Base-by-base conservation (phyloP, 345 rosid species). In the Corchorus olitorius region DNA sequence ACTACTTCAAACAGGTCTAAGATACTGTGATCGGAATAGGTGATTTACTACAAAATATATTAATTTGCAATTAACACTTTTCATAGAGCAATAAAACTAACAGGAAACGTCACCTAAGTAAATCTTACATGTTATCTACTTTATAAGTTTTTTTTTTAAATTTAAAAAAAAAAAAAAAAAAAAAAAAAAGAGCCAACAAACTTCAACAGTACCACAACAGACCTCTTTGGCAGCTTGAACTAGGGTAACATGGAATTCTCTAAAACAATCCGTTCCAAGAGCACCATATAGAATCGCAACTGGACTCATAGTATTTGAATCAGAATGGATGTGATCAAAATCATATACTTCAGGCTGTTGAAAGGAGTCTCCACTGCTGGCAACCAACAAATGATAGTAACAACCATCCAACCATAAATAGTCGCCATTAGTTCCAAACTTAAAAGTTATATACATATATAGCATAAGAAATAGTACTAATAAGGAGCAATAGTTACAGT, bases 271-370 rank as follows among this genome's bases (percentile, higher is more conserved):
- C 70, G 95, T 91, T 77, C 94, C 98, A 81, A 93, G 92, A 80
- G 99, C 98, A 53, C 98, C 98, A 79, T 93, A 96, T 8, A 93
- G 86, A 76, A 96, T 87, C 65, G 91, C 92, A 70, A 88, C 88
- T 20, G 97, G 91, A 82, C 87, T 81, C 78, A 86, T 78, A 73
- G 83, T 70, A 80, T 77, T 90, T 39, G 97, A 91, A 75, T 88
- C 88, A 75, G 80, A 86, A 76, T 75, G 70, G 53, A 75, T 8
- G 46, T 75, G 77, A 75, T 75, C 77, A 75, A 45, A 8, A 59
- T 45, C 20, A 41, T 7, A 20, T 46, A 43, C 43, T 79, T 91
- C 97, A 67, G 93, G 97, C 75, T 88, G 97, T 83, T 88, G 93
- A 89, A 83, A 84, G 2, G 86, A 81, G 43, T 88, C 90, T 77